Conservation (phyloP, 2,329 filamentous ascomycete genomes). For the Curvularia verruculosa region DNA sequence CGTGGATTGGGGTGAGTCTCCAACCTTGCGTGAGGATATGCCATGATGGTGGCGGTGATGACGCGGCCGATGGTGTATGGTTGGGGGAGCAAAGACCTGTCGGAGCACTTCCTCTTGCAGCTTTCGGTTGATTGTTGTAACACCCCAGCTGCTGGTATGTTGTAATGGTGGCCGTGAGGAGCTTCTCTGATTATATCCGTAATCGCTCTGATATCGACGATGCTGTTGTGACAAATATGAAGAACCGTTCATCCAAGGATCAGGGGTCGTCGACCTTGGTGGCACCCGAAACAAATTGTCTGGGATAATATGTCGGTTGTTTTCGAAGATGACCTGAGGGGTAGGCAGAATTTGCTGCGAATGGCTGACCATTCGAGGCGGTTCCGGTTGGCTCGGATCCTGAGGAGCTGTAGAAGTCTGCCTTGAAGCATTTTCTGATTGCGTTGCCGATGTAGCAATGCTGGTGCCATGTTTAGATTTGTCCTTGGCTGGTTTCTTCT, state of each 20-base stretch:
- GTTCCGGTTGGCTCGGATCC: conserved; percentile 25
- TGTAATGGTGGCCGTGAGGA: conserved; percentile 52
- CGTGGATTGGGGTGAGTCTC: conserved; percentile 35
- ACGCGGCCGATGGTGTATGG: conserved; percentile 79
- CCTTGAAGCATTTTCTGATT: conserved; percentile 25
- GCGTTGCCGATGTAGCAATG: conserved; percentile 19
- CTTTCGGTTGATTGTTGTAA: conserved; percentile 86
- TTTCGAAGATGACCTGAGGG: conserved; percentile 90
- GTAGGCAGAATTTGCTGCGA: conserved; percentile 76
- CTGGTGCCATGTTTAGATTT: conserved; percentile 32
- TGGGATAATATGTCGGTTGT: conserved; percentile 92
- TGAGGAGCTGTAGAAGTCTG: conserved; percentile 22
- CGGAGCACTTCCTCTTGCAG: conserved; percentile 90
- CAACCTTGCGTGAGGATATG: conserved; percentile 58
- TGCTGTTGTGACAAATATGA: conserved; percentile 42
- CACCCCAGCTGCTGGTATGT: conserved; percentile 74
- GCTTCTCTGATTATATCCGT: conserved; percentile 31
- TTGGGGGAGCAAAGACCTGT: conserved; percentile 85
- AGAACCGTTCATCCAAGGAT: conserved; percentile 42
- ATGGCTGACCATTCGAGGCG: conserved; percentile 67
- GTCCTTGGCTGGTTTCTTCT: conserved; percentile 52
- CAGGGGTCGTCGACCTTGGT: conserved; percentile 49
- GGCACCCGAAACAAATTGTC: conserved; percentile 76
- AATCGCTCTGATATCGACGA: conserved; percentile 46
- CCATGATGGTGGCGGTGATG: conserved; percentile 70